Evolutionary conservation across 192 early-diverging fungal genomes (phyloP), one percentile per base, ranked within the genome.

Genomic region (Chytriomyces sp.): DNA sequence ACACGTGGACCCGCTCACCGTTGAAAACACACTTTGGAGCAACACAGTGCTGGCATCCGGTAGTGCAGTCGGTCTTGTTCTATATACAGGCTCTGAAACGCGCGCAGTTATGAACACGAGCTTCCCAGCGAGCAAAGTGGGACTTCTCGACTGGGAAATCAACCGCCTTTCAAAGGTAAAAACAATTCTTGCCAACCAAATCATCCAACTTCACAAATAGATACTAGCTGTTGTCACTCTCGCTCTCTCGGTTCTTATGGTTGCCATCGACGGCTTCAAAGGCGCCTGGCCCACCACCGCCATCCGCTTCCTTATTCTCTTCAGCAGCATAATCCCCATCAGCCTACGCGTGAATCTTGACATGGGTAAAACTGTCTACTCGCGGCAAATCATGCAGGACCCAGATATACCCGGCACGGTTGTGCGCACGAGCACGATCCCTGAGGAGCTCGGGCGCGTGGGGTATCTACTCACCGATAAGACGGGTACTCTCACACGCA

Each of bases 91-190:
- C 6, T 82, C 84, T 49, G 94, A 98, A 66, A 98, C 96, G 7
- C 88, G 95, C 7, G 94, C 96, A 19, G 94, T 95, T 12, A 94
- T 96, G 92, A 98, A 98, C 75, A 98, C 96, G 4, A 95, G 88
- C 57, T 89, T 93, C 52, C 92, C 94, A 19, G 87, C 89, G 70
- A 94, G 92, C 28, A 98, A 98, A 78, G 88, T 95, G 30, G 96
- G 96, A 0, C 83, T 92, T 25, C 83, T 98, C 40, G 96, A 98
- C 79, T 66, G 81, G 3, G 94, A 98, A 71, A 91, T 98, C 66
- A 98, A 98, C 82, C 83, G 87, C 17, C 85, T 98, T 36, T 91
- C 93, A 30, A 98, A 98, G 86, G 88, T 90, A 59, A 26, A 17
- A 28, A n/a, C n/a, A n/a, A n/a, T n/a, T n/a, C 3, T 53, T 17